phyloP scores from a whole-genome alignment of 2,329 filamentous ascomycete species.

The Phialocephala sp. region DNA sequence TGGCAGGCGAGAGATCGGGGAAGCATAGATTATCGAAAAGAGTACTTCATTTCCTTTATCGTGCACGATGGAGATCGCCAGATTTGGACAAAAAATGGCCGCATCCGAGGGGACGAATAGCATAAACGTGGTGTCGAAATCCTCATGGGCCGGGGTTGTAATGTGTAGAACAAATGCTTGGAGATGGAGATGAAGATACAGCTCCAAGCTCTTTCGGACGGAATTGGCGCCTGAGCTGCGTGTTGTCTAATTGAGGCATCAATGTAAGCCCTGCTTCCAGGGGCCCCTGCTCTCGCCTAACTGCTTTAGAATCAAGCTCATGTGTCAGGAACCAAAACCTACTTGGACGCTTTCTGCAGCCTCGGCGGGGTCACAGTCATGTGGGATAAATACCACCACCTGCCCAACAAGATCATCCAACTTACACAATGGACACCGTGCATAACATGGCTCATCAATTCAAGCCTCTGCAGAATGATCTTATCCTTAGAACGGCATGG shows the following conservation, averaged over 20 bases:
- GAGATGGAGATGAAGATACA: background rate
- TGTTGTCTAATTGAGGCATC: slow-evolving; percentile 8
- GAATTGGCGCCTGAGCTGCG: background rate
- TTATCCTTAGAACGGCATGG: slow-evolving; percentile 87
- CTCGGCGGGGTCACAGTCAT: slow-evolving; percentile 14
- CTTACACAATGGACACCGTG: slow-evolving; percentile 5
- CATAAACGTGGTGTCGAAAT: background rate
- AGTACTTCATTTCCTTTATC: slow-evolving; percentile 4
- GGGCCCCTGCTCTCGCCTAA: slow-evolving; percentile 4
- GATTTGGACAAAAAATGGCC: background rate
- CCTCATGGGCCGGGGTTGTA: background rate
- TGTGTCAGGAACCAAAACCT: slow-evolving; percentile 7
- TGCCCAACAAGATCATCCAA: slow-evolving; percentile 1
- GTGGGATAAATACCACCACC: slow-evolving; percentile 3
- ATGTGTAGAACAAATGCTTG: background rate
- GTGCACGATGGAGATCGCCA: background rate
- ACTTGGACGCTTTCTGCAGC: background rate
- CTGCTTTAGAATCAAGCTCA: slow-evolving; percentile 12
- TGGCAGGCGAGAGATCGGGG: slow-evolving; percentile 54
- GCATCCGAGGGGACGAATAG: background rate
- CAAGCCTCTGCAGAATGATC: slow-evolving; percentile 87
- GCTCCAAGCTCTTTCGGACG: background rate
- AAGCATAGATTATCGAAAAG: slow-evolving; percentile 49
- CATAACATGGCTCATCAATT: slow-evolving; percentile 71
- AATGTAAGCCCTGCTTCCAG: background rate